A percentile compares a stretch with the other conserved stretches of the same genome.
Evolutionary conservation across 257 asterid species (phyloP).

Genomic region (Haberlea rhodopensis): DNA sequence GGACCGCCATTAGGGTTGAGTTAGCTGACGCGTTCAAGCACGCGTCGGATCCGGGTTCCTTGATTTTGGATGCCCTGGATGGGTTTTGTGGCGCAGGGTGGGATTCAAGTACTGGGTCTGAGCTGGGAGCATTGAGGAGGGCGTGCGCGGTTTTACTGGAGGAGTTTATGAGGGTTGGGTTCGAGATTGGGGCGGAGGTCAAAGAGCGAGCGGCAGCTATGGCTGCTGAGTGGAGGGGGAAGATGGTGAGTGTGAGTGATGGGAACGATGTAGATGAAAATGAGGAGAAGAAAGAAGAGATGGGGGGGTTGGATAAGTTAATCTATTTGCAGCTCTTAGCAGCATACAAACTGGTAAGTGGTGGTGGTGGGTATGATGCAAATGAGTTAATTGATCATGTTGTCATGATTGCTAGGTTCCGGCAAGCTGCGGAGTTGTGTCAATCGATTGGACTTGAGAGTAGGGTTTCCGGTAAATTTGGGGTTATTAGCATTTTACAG

Average conservation of each 20-base stretch:
- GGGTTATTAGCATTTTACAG: not conserved
- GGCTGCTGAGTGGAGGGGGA: conserved; percentile 42
- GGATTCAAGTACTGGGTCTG: conserved; percentile 20
- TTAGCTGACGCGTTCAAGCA: conserved; percentile 55
- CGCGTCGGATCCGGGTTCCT: conserved; percentile 48
- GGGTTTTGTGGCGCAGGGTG: conserved; percentile 37
- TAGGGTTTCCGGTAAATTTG: conserved; percentile 48
- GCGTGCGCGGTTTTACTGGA: conserved; percentile 53
- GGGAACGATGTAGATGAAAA: conserved; percentile 29
- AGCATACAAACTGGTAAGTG: conserved; percentile 38
- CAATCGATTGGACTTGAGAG: conserved; percentile 40
- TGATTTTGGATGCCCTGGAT: conserved; percentile 52
- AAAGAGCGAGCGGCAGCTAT: conserved; percentile 39
- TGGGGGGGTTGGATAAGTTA: conserved; percentile 43
- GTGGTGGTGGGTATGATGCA: conserved; percentile 34
- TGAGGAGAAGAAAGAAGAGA: conserved; percentile 33
- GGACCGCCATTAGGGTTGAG: conserved; percentile 45
- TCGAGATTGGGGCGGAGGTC: conserved; percentile 40
- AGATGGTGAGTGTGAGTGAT: conserved; percentile 21
- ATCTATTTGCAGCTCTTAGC: conserved; percentile 60
- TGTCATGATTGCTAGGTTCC: conserved; percentile 41
- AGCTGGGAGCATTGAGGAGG: conserved; percentile 31
- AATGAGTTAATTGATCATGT: conserved; percentile 47
- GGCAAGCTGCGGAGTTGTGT: conserved; percentile 53
- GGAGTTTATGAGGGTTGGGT: conserved; percentile 47